Evolutionary conservation across 2,329 filamentous ascomycete genomes (phyloP).

Genomic region (Colletotrichum sp.): DNA sequence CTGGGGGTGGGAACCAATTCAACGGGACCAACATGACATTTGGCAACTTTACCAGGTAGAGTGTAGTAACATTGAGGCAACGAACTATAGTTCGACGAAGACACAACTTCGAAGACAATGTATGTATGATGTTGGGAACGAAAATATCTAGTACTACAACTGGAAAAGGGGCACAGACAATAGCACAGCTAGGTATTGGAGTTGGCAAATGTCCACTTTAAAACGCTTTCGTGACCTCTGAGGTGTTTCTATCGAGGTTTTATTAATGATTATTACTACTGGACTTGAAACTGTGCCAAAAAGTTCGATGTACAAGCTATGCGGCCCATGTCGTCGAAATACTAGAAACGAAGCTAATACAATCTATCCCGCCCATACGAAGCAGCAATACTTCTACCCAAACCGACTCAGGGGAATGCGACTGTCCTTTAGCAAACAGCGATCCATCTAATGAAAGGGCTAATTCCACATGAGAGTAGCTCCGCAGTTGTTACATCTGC

Average conservation of each 20-base stretch:
- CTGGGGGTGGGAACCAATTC: neutral
- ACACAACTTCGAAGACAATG: accelerated
- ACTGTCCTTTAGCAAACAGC: too few species aligned
- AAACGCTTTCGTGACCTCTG: neutral
- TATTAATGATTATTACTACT: neutral
- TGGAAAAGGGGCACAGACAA: too few species aligned
- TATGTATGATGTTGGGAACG: neutral
- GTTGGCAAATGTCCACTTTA: neutral
- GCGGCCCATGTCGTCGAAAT: neutral
- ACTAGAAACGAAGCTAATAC: neutral
- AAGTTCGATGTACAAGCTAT: neutral
- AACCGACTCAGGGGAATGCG: neutral
- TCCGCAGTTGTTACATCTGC: too few species aligned
- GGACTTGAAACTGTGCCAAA: neutral
- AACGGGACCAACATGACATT: neutral
- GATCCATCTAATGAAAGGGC: too few species aligned
- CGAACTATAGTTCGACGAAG: accelerated
- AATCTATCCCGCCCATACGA: neutral
- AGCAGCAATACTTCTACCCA: neutral
- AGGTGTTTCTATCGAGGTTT: neutral
- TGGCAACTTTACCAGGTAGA: neutral
- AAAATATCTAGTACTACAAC: neutral
- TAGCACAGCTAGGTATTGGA: too few species aligned
- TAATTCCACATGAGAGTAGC: too few species aligned
- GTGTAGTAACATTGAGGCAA: neutral